Evolutionary conservation across 2,329 filamentous ascomycete species (phyloP).

Genomic region (Ophiostoma sp.): DNA sequence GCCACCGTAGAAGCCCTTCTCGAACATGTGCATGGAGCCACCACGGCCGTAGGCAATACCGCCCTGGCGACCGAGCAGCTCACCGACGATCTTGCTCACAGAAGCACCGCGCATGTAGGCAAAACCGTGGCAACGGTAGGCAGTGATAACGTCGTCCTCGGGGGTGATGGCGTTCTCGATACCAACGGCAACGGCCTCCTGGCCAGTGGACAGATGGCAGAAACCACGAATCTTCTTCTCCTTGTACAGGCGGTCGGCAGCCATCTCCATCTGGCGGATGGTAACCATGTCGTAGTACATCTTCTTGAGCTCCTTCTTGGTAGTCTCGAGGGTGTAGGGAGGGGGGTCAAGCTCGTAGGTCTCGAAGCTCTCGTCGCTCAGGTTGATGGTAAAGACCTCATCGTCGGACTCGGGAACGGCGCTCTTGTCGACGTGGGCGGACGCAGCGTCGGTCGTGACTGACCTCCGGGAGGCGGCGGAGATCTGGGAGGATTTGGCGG

Average conservation of each 20-base stretch:
- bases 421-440: slow-evolving; percentile 77
- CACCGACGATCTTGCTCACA: slow-evolving; percentile 89
- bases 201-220: slow-evolving; percentile 96
- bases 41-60: slow-evolving; percentile 99
- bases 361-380: slow-evolving; percentile 98
- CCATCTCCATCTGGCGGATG: slow-evolving; percentile 98
- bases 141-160: slow-evolving; percentile 90
- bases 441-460: slow-evolving; percentile 94
- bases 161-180: slow-evolving; percentile 94
- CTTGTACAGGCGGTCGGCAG: slow-evolving; percentile 97
- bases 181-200: slow-evolving; percentile 94
- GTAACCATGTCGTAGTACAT: slow-evolving; percentile 99
- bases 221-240: slow-evolving; percentile 99
- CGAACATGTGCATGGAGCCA: slow-evolving; percentile 99
- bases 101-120: slow-evolving; percentile 91
- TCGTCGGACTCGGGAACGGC: slow-evolving; percentile 76
- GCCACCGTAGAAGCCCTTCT: slow-evolving; percentile 94
- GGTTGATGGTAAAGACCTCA: slow-evolving; percentile 82
- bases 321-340: slow-evolving; percentile 83
- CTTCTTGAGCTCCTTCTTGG: slow-evolving; percentile 96
- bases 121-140: slow-evolving; percentile 98
- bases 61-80: slow-evolving; percentile 88
- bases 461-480: slow-evolving; percentile 54
- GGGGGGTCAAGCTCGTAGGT: slow-evolving; percentile 98
- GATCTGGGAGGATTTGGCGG: slow-evolving; percentile 25